Percentiles rank a stretch among this genome's conserved stretches.
These are phyloP conservation scores for Solanum aculeatissimum DNA, from an alignment of 305 asterid species.

Conservation along the genomic window DNA sequence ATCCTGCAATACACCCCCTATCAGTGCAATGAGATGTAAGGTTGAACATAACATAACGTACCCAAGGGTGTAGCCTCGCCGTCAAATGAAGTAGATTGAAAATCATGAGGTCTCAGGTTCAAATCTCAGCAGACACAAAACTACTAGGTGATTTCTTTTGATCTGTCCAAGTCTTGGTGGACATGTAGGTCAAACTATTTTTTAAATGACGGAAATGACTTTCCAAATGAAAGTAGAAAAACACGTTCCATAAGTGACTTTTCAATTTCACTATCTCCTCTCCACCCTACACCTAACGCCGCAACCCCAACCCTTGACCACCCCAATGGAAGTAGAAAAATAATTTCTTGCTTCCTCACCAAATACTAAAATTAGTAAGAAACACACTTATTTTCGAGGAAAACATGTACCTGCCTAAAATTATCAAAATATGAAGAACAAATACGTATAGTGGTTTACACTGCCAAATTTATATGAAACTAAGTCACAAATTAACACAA, in stretches of 20 bases:
- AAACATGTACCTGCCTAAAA: neutral
- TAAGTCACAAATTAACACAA: neutral
- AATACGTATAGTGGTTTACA: neutral
- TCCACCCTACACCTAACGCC: neutral
- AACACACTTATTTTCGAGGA: neutral
- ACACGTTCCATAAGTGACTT: neutral
- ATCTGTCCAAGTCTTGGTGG: neutral
- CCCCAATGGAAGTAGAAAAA: too few species aligned
- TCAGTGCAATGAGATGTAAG: neutral
- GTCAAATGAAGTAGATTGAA: neutral
- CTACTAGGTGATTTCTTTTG: neutral
- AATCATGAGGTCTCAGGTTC: neutral
- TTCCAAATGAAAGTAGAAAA: neutral
- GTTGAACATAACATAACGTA: neutral
- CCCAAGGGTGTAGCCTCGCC: neutral
- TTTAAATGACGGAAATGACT: neutral
- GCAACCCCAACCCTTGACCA: neutral
- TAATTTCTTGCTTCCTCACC: neutral
- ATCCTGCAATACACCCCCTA: constrained; percentile 28
- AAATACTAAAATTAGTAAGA: neutral
- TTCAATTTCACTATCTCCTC: neutral
- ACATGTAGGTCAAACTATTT: too few species aligned
- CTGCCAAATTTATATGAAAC: neutral
- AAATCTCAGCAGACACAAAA: neutral
- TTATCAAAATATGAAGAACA: neutral